phyloP scores from a whole-genome alignment of 306 rosid species.

The Rosa rugosa region DNA sequence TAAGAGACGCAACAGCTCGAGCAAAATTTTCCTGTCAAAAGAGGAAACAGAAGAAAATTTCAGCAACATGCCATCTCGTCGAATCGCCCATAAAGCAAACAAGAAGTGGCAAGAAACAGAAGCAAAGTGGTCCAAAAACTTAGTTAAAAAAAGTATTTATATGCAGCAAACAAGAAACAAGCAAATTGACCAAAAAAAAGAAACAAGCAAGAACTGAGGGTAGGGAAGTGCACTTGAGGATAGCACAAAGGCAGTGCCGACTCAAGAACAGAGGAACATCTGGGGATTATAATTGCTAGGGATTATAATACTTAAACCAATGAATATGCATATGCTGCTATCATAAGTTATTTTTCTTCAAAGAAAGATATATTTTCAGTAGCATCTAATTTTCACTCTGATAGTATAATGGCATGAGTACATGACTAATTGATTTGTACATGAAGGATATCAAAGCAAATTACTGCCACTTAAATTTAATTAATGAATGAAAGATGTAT shows the following conservation, averaged over 20 bases:
- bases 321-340: not conserved
- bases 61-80: not conserved
- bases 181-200: too few relatives aligned
- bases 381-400: not conserved
- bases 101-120: not conserved
- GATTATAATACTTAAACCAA: not conserved
- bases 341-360: not conserved
- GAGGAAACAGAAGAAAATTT: conserved; percentile 1
- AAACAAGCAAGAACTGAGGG: conserved; percentile 22
- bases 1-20: conserved; percentile 81
- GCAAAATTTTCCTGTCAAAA: conserved; percentile 76
- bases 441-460: not conserved
- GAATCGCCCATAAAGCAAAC: not conserved
- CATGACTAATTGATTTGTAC: not conserved
- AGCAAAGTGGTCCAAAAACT: not conserved
- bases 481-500: too few relatives aligned
- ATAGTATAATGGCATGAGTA: not conserved
- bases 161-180: not conserved
- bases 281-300: conserved; percentile 42
- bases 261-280: conserved; percentile 95
- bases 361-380: not conserved
- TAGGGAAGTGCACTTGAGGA: conserved; percentile 97
- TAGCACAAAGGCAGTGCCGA: conserved; percentile 86
- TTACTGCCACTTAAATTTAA: not conserved
- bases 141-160: not conserved